phyloP scores from a whole-genome alignment of 805 yeast genomes.

The Kuraishia floccosa region DNA sequence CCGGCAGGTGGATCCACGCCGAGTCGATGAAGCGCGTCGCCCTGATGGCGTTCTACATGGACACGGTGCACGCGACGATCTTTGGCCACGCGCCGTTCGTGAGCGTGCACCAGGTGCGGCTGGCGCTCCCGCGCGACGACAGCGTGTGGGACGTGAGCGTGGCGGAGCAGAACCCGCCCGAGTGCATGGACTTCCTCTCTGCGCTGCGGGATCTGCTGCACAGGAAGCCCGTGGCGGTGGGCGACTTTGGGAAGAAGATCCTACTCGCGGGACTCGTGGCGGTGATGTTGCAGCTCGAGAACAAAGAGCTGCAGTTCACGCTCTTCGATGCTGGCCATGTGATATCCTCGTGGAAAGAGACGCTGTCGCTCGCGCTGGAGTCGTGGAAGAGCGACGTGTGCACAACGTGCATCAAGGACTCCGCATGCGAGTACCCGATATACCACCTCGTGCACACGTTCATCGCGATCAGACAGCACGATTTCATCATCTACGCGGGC shows the following conservation, averaged over 20 bases:
- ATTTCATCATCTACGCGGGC: conserved; percentile 66
- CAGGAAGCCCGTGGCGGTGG: conserved; percentile 26
- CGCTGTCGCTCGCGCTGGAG: conserved; percentile 51
- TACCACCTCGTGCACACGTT: conserved; percentile 61
- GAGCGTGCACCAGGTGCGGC: conserved; percentile 39
- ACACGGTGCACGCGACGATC: conserved; percentile 59
- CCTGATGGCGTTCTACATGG: conserved; percentile 65
- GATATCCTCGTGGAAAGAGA: conserved; percentile 47
- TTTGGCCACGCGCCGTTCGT: conserved; percentile 55
- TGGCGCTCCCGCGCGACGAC: conserved; percentile 36
- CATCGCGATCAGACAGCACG: conserved; percentile 56
- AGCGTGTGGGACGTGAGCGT: conserved; percentile 1
- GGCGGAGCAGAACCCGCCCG: too few relatives aligned
- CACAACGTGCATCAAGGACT: conserved; percentile 10
- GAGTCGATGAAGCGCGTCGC: conserved; percentile 68
- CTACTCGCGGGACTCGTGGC: conserved; percentile 52
- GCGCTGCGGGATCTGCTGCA: conserved; percentile 26
- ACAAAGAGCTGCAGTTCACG: conserved; percentile 40
- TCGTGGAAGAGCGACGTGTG: conserved; percentile 39
- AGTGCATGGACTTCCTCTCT: conserved; percentile 14
- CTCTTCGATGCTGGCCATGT: conserved; percentile 23
- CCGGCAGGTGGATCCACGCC: conserved; percentile 62
- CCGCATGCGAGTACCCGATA: conserved; percentile 45
- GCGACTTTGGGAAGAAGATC: conserved; percentile 50
- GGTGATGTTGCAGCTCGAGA: conserved; percentile 46